These are phyloP conservation scores for Fusarium miscanthi DNA, from an alignment of 2,329 filamentous ascomycete species.

Conservation along the genomic window DNA sequence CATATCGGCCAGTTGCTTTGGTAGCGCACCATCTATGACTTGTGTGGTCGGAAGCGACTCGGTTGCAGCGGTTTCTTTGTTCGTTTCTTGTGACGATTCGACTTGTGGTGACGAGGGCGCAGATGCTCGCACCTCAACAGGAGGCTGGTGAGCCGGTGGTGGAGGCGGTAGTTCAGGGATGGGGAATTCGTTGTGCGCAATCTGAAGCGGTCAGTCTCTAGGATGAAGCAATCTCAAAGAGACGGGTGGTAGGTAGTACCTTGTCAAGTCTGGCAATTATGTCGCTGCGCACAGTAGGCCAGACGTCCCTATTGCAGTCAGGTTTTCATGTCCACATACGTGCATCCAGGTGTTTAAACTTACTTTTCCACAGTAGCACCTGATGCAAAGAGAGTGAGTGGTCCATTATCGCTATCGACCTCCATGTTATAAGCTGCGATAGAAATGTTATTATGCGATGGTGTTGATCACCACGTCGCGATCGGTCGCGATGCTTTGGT, in stretches of 20 bases:
- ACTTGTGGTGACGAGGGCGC: slow-evolving; percentile 56
- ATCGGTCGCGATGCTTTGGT: slow-evolving; percentile 18
- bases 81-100: slow-evolving; percentile 64
- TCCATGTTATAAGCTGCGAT: slow-evolving; percentile 59
- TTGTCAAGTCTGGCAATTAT: slow-evolving; percentile 76
- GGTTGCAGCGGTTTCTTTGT: slow-evolving; percentile 75
- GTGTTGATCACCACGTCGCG: slow-evolving; percentile 22
- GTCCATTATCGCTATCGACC: slow-evolving; percentile 63
- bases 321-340: slow-evolving; percentile 29
- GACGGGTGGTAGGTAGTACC: slow-evolving; percentile 49
- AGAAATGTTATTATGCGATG: slow-evolving; percentile 17
- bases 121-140: slow-evolving; percentile 58
- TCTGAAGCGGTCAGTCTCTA: slow-evolving; percentile 61
- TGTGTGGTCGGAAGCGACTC: slow-evolving; percentile 51
- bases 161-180: slow-evolving; percentile 69
- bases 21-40: slow-evolving; percentile 61
- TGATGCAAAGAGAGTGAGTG: slow-evolving; percentile 60
- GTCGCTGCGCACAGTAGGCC: slow-evolving; percentile 73
- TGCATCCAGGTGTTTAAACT: slow-evolving; percentile 42
- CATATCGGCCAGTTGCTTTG: slow-evolving; percentile 71
- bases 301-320: slow-evolving; percentile 67
- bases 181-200: slow-evolving; percentile 79
- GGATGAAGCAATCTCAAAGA: not conserved
- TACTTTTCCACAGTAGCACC: slow-evolving; percentile 68
- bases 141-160: slow-evolving; percentile 53